Evolutionary conservation across 2,329 filamentous ascomycete genomes (phyloP), one percentile per base, ranked within the genome.

Genomic region (Aschersonia sp.): DNA sequence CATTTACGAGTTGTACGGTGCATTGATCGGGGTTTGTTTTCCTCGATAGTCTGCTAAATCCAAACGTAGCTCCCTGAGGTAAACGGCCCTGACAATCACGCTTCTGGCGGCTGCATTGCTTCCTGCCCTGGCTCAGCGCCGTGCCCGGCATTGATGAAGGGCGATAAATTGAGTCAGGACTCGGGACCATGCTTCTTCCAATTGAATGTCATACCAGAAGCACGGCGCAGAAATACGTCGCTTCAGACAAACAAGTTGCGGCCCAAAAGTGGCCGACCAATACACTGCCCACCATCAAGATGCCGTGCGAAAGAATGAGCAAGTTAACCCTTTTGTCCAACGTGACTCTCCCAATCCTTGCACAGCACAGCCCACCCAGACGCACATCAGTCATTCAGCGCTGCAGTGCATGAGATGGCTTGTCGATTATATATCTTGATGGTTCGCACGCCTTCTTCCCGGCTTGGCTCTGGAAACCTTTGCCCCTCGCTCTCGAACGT

Each of bases 301-400:
- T 37, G 33, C 12, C 33, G 31, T 47, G 47, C 58, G 58, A 51
- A 37, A 58, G 58, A 58, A 62, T 62, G 60, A 62, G 60, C 60
- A 62, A 59, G 60, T 62, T 62, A 60, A 46, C 40, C 9, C 33
- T 12, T 9, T 9, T 37, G 33, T 12, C 33, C 33, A 37, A 37
- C 33, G 33, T 37, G 33, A 37, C 12, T 8, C 7, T 37, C 33
- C 32, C 43, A 35, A 45, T 7, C 41, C 41, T 7, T 37, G 33
- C 12, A 37, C 8, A 37, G 7, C 33, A 8, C 7, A 37, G 8
- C 7, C 8, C 8, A 37, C 7, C 33, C 33, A 37, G 22, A 22
- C 22, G 22, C 22, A 22, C 22, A 22, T 22, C 22, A 22, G 22
- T 22, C 22, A 22, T 22, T 22, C 22, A 22, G 22, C 22, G 22